Evolutionary conservation across 2,329 filamentous ascomycete species (phyloP), one percentile per base, ranked within the genome.

Genomic region (Curvularia sp.): DNA sequence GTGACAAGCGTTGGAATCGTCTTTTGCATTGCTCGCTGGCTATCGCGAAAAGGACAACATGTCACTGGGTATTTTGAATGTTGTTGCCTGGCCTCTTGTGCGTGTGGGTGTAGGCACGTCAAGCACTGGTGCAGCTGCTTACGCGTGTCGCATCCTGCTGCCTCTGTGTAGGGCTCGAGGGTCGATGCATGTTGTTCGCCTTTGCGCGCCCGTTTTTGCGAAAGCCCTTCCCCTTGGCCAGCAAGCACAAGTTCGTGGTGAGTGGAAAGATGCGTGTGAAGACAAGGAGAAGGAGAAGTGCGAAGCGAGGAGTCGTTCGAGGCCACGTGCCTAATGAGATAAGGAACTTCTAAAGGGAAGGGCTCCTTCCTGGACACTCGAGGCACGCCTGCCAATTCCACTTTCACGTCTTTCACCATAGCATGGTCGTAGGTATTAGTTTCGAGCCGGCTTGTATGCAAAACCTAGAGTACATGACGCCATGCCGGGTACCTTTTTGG

Each of bases 61-160:
- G 15, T 25, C 46, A 18, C 36, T 23, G 42, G 42, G 46, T 23
- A 30, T 28, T 34, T 21, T 41, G 25, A 32, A 57, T 53, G 41
- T 48, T 55, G 59, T 28, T 64, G 59, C 59, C 61, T 62, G 56
- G 46, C 21, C 34, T 55, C 19, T 53, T 25, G 8, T 34, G 23
- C 47, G 39, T 25, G 25, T 45, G 13, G n/a, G 8, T 41, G 8
- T 21, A 60, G 41, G 34, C 57, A 52, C 60, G 55, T 64, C 47
- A 64, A 57, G 60, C 57, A 52, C 61, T 65, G 60, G 66, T 63
- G 64, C 64, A 64, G 65, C 58, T 19, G 46, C 54, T 47, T 64
- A 61, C 64, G 59, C 60, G 60, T 56, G 48, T 53, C 57, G 51
- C 42, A 38, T 4, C 19, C 25, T 41, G 19, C 32, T 19, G 21